phyloP scores from a whole-genome alignment of 192 early-diverging fungal genomes.

The Kickxella alabastrina region DNA sequence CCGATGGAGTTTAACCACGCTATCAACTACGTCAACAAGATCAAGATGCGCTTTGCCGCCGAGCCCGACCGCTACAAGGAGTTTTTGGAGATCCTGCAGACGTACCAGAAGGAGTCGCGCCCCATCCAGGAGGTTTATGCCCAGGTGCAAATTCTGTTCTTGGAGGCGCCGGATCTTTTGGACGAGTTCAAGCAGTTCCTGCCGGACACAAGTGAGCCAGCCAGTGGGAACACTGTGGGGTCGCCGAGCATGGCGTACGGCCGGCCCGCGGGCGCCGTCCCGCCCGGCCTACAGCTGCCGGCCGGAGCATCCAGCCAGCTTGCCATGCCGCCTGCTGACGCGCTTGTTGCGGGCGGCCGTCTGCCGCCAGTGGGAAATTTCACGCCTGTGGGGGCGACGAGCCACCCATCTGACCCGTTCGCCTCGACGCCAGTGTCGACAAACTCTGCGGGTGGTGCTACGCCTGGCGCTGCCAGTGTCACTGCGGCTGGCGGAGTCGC shows the following conservation, averaged over 20 bases:
- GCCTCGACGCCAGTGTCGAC: constrained; percentile 5
- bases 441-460: background rate
- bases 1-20: constrained; percentile 98
- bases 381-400: constrained; percentile 26
- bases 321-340: constrained; percentile 14
- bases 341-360: constrained; percentile 30
- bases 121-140: constrained; percentile 97
- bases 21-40: constrained; percentile 99
- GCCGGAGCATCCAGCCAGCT: constrained; percentile 2
- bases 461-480: background rate
- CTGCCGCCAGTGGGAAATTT: constrained; percentile 60
- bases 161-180: constrained; percentile 79
- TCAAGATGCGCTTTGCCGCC: constrained; percentile 92
- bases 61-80: constrained; percentile 96
- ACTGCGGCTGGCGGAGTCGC: constrained; percentile 6
- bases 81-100: constrained; percentile 96
- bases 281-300: constrained; percentile 9
- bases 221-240: constrained; percentile 4
- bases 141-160: constrained; percentile 88
- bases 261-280: constrained; percentile 9
- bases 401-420: constrained; percentile 22
- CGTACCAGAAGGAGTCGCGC: constrained; percentile 93
- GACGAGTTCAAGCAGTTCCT: constrained; percentile 99
- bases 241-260: constrained; percentile 32
- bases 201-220: constrained; percentile 76